Evolutionary conservation across 805 yeast genomes (phyloP).

Genomic region (Scheffersomyces lignosus): DNA sequence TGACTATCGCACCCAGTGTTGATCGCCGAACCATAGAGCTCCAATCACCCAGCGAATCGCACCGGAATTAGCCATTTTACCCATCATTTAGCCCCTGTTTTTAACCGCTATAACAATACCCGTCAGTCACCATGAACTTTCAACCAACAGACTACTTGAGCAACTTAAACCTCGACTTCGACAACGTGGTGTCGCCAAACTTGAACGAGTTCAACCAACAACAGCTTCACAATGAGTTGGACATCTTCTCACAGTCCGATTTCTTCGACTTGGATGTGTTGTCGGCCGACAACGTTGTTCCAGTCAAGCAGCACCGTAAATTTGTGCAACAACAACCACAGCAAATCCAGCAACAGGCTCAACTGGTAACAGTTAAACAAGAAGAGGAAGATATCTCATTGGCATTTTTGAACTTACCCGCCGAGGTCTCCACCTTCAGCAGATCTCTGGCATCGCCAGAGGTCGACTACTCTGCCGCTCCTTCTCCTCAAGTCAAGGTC

Average conservation of each 20-base stretch:
- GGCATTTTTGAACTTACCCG: conserved; percentile 7
- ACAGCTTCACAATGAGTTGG: conserved; percentile 29
- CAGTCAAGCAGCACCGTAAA: conserved; percentile 7
- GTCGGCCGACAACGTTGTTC: conserved; percentile 14
- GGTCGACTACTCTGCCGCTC: neutral
- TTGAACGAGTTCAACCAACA: conserved; percentile 9
- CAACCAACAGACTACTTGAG: conserved; percentile 42
- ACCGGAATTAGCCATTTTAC: too few relatives aligned
- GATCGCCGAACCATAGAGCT: too few relatives aligned
- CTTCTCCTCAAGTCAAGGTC: neutral
- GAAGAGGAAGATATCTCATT: conserved; percentile 7
- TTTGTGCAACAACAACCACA: conserved; percentile 2
- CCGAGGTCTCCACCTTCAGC: neutral
- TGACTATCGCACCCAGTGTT: too few relatives aligned
- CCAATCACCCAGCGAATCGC: too few relatives aligned
- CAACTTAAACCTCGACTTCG: conserved; percentile 41
- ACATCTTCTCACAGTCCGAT: conserved; percentile 39
- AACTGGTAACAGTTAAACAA: conserved; percentile 2
- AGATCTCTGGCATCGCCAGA: conserved; percentile 3
- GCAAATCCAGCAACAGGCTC: neutral
- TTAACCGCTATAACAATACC: too few relatives aligned
- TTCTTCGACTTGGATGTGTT: conserved; percentile 41
- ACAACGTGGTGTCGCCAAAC: conserved; percentile 21
- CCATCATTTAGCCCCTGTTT: too few relatives aligned
- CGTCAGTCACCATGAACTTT: conserved; percentile 34